Evolutionary conservation across 2,329 filamentous ascomycete genomes (phyloP).

Genomic region (Cadophora gregata): DNA sequence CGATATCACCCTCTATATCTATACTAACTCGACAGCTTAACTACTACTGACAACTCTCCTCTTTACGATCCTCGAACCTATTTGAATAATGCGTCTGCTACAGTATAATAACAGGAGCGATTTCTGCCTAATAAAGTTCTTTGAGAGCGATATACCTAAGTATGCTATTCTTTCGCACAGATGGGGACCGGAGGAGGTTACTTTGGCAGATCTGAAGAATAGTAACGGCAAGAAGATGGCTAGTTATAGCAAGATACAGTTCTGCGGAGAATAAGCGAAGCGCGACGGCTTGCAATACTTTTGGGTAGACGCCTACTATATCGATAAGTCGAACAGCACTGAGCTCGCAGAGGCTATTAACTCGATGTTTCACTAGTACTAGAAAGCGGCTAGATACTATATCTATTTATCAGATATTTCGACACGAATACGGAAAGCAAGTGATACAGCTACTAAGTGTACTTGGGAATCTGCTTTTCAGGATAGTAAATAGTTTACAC

Average conservation of each 20-base stretch:
- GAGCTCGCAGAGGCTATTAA: slow-evolving; percentile 21
- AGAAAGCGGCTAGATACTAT: slow-evolving; percentile 24
- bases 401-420: slow-evolving; percentile 28
- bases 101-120: slow-evolving; percentile 15
- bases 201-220: slow-evolving; percentile 21
- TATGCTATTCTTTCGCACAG: slow-evolving; percentile 32
- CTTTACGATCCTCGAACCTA: slow-evolving; percentile 17
- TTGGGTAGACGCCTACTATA: slow-evolving; percentile 34
- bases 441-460: too few relatives aligned
- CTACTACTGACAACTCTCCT: slow-evolving; percentile 24
- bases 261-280: slow-evolving; percentile 22
- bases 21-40: slow-evolving; percentile 25
- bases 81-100: slow-evolving; percentile 20
- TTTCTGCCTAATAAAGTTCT: slow-evolving; percentile 21
- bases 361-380: slow-evolving; percentile 27
- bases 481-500: slow-evolving; percentile 21
- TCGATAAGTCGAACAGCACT: slow-evolving; percentile 30
- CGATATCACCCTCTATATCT: slow-evolving; percentile 26
- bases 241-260: slow-evolving; percentile 23
- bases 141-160: slow-evolving; percentile 22
- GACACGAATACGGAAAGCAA: too few relatives aligned
- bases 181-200: slow-evolving; percentile 28
- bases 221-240: slow-evolving; percentile 20
- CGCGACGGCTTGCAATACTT: slow-evolving; percentile 18
- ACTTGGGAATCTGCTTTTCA: slow-evolving; percentile 23